Conservation (phyloP, 306 rosid species). For the Prunus padus region DNA sequence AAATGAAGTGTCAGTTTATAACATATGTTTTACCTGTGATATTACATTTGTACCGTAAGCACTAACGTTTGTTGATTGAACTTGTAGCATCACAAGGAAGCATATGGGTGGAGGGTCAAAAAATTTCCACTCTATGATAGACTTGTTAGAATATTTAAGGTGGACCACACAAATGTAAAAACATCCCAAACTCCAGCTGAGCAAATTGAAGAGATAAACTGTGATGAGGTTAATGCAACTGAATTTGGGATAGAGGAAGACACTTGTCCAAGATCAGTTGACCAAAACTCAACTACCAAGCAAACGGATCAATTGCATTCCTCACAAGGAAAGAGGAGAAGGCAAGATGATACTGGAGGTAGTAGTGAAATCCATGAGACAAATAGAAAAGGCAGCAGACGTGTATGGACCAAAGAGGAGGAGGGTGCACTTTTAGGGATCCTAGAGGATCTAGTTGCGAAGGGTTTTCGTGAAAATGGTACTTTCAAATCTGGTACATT, state of each 20-base stretch:
- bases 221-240: neutral
- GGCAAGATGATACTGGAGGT: conserved; percentile 2
- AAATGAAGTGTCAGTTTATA: conserved; percentile 1
- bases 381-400: conserved; percentile 1
- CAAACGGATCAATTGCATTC: neutral
- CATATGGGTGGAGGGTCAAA: conserved; percentile 11
- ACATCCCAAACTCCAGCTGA: neutral
- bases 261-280: conserved; percentile 4
- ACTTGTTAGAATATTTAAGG: conserved; percentile 3
- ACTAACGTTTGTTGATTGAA: neutral
- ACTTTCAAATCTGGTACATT: conserved; percentile 10
- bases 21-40: neutral
- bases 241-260: conserved; percentile 1
- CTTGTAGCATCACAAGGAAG: conserved; percentile 10
- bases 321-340: neutral
- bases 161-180: neutral
- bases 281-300: neutral
- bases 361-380: neutral
- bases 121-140: conserved; percentile 9
- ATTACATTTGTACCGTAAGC: neutral
- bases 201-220: neutral
- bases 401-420: conserved; percentile 19
- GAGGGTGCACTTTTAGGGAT: conserved; percentile 16
- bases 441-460: conserved; percentile 16
- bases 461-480: conserved; percentile 4